Conservation (phyloP, 345 rosid species). For the Linum lewisii region DNA sequence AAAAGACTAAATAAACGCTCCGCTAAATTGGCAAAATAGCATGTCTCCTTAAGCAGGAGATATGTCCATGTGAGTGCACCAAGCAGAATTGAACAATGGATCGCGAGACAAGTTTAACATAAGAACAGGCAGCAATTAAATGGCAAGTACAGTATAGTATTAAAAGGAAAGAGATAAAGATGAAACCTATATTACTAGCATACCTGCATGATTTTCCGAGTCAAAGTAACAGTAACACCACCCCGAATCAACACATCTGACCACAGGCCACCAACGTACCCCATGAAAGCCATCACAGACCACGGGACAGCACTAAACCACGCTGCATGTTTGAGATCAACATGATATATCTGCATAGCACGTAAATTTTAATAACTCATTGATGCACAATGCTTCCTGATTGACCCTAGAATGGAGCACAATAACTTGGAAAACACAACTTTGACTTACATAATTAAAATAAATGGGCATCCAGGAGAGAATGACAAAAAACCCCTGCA, state of each 20-base stretch:
- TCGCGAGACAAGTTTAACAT: no score
- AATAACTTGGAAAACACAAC: not conserved
- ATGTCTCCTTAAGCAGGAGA: no score
- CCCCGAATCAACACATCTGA: conserved; percentile 63
- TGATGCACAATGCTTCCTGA: not conserved
- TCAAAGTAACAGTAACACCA: conserved; percentile 67
- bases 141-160: no score
- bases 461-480: conserved; percentile 99
- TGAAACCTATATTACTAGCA: not conserved
- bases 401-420: not conserved
- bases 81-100: no score
- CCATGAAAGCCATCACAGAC: conserved; percentile 88
- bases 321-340: conserved; percentile 87
- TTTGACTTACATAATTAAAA: conserved; percentile 74
- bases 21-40: no score
- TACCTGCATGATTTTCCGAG: conserved; percentile 96
- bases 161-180: conserved; percentile 2
- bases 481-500: conserved; percentile 92
- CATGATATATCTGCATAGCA: conserved; percentile 60
- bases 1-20: no score
- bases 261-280: conserved; percentile 72
- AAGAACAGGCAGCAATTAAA: no score
- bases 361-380: conserved; percentile 13
- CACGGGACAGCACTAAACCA: conserved; percentile 98
- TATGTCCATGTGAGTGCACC: no score